Conservation (phyloP, 202 grass and related monocot species). For the Dendrocalamus latiflorus region DNA sequence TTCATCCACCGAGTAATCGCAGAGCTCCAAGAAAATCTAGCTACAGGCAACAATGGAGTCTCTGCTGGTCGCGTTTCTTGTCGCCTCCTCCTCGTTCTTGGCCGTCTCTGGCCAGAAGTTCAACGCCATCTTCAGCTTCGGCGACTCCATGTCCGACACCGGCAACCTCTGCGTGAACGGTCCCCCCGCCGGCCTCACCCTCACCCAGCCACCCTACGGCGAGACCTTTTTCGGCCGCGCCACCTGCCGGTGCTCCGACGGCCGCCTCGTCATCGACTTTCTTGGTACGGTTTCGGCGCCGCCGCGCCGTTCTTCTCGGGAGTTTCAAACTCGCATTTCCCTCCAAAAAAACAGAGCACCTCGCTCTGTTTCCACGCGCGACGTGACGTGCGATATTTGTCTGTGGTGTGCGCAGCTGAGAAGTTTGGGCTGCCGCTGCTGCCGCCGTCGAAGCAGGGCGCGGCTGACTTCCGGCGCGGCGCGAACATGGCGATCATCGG, state of each 20-base stretch:
- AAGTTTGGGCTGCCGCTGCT: conserved; percentile 62
- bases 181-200: conserved; percentile 42
- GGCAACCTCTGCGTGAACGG: conserved; percentile 79
- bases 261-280: conserved; percentile 87
- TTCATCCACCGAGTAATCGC: neutral
- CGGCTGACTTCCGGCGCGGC: conserved; percentile 51
- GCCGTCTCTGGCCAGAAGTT: conserved; percentile 51
- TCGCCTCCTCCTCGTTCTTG: neutral
- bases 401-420: conserved; percentile 40
- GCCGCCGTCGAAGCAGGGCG: conserved; percentile 49
- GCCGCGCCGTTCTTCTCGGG: neutral
- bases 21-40: neutral
- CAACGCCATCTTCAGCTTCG: conserved; percentile 84
- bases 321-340: conserved; percentile 30
- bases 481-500: conserved; percentile 94
- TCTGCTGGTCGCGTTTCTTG: neutral
- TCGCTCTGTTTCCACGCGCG: neutral
- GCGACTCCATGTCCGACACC: conserved; percentile 88
- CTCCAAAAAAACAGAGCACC: conserved; percentile 27
- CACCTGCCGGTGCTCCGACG: conserved; percentile 93
- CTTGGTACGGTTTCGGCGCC: conserved; percentile 30
- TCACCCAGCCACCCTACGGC: conserved; percentile 79
- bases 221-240: conserved; percentile 75
- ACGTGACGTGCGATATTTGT: neutral
- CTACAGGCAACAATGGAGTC: neutral